phyloP scores from a whole-genome alignment of 305 asterid genomes.

The Fraxinus angustifolia region DNA sequence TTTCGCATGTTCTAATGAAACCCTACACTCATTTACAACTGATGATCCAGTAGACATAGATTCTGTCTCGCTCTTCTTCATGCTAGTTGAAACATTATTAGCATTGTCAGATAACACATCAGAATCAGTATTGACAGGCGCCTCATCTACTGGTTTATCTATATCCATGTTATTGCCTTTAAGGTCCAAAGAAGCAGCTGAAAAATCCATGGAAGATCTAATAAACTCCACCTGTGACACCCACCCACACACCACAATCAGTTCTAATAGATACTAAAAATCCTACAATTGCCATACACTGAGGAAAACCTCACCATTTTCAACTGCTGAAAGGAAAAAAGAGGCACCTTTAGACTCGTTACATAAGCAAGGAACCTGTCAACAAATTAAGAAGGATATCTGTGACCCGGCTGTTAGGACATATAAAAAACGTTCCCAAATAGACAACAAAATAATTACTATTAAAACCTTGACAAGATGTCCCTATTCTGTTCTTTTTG shows the following conservation, averaged over 20 bases:
- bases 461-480: constrained; percentile 50
- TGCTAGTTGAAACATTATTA: constrained; percentile 25
- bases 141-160: constrained; percentile 29
- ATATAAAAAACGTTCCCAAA: constrained; percentile 8
- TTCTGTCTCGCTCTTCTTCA: constrained; percentile 33
- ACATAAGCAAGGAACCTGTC: constrained; percentile 62
- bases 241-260: constrained; percentile 28
- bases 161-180: constrained; percentile 25
- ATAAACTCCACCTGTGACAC: constrained; percentile 60
- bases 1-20: constrained; percentile 30
- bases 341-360: constrained; percentile 50
- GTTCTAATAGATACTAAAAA: constrained; percentile 23
- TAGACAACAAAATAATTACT: constrained; percentile 11
- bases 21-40: constrained; percentile 28
- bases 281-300: not conserved
- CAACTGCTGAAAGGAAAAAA: constrained; percentile 62
- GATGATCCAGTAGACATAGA: constrained; percentile 32
- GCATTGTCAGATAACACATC: constrained; percentile 31
- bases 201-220: constrained; percentile 36
- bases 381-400: constrained; percentile 22
- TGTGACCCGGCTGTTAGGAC: constrained; percentile 1
- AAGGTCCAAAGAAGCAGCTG: constrained; percentile 27
- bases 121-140: constrained; percentile 24
- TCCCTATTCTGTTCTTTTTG: constrained; percentile 52
- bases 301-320: constrained; percentile 51